A percentile compares a stretch with the other conserved stretches of the same genome.
These are phyloP conservation scores for Cryptococcus amylolentus DNA, from an alignment of 1,284 basidiomycete species.

Conservation along the genomic window DNA sequence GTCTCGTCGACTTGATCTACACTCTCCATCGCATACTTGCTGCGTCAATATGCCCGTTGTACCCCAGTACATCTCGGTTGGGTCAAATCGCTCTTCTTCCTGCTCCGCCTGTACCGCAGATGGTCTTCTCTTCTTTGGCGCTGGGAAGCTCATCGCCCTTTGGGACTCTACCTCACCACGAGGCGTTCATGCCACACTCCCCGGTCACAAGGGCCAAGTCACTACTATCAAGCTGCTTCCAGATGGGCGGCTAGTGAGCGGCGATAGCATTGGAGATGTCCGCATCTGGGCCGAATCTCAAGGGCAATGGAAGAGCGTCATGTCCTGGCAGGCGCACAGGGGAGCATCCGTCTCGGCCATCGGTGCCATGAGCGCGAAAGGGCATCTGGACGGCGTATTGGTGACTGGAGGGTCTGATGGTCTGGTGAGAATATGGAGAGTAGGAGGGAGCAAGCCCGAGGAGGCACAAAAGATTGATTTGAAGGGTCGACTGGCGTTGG, in stretches of 20 bases:
- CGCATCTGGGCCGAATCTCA: slow-evolving; percentile 39
- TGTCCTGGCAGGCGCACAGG: slow-evolving; percentile 58
- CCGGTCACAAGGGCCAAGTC: slow-evolving; percentile 69
- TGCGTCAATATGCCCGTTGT: slow-evolving; percentile 19
- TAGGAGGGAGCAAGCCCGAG: slow-evolving; percentile 11
- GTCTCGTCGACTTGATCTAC: not conserved
- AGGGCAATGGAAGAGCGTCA: slow-evolving; percentile 6
- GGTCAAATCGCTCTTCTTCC: slow-evolving; percentile 70
- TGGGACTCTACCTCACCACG: slow-evolving; percentile 63
- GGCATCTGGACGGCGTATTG: slow-evolving; percentile 48
- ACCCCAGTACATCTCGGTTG: slow-evolving; percentile 67
- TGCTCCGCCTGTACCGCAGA: slow-evolving; percentile 57
- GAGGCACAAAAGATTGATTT: slow-evolving; percentile 60
- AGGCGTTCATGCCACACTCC: slow-evolving; percentile 66
- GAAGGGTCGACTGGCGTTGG: slow-evolving; percentile 69
- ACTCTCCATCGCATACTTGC: not conserved
- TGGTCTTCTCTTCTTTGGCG: slow-evolving; percentile 70
- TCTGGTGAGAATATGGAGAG: slow-evolving; percentile 66
- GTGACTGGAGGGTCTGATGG: slow-evolving; percentile 79
- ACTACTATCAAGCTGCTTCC: slow-evolving; percentile 67
- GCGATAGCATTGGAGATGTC: slow-evolving; percentile 65
- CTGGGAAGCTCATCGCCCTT: slow-evolving; percentile 68
- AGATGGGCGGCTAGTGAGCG: slow-evolving; percentile 57
- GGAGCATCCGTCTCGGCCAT: slow-evolving; percentile 64
- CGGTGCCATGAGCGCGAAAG: slow-evolving; percentile 45